Percentiles rank a stretch among this genome's conserved stretches.
phyloP scores from a whole-genome alignment of 2,329 filamentous ascomycete genomes.

The Plenodomus biglobosus region DNA sequence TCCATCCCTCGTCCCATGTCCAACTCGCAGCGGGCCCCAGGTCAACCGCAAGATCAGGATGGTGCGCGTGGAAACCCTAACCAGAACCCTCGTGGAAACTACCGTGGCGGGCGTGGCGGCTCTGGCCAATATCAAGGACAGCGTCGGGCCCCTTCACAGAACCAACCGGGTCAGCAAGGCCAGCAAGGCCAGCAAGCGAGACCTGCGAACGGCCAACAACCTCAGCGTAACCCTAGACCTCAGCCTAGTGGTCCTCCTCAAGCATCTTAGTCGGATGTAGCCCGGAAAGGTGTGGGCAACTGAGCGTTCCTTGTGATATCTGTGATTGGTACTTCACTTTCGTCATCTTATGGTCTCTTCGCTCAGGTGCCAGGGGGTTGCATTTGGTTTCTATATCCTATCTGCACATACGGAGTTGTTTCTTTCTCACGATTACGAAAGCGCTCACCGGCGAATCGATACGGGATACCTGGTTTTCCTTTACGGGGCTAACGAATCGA shows the following conservation, averaged over 20 bases:
- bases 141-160: slow-evolving; percentile 28
- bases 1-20: slow-evolving; percentile 83
- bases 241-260: slow-evolving; percentile 38
- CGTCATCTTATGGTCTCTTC: slow-evolving; percentile 33
- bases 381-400: slow-evolving; percentile 22
- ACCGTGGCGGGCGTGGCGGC: slow-evolving; percentile 40
- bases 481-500: slow-evolving; percentile 38
- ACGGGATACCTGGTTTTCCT: slow-evolving; percentile 38
- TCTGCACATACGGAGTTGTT: slow-evolving; percentile 34
- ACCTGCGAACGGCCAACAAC: slow-evolving; percentile 40
- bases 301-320: slow-evolving; percentile 37
- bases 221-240: slow-evolving; percentile 39
- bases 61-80: slow-evolving; percentile 26
- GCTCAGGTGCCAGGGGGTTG: slow-evolving; percentile 28
- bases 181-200: slow-evolving; percentile 33
- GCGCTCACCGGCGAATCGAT: slow-evolving; percentile 39
- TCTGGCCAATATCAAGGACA: slow-evolving; percentile 39
- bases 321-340: slow-evolving; percentile 12
- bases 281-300: slow-evolving; percentile 17
- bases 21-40: slow-evolving; percentile 47
- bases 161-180: slow-evolving; percentile 30
- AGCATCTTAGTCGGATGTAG: slow-evolving; percentile 10
- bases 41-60: slow-evolving; percentile 34
- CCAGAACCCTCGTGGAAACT: slow-evolving; percentile 31
- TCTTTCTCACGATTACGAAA: slow-evolving; percentile 34